Conservation (phyloP, 1,139 yeast genomes). For the Candida mesenterica region DNA sequence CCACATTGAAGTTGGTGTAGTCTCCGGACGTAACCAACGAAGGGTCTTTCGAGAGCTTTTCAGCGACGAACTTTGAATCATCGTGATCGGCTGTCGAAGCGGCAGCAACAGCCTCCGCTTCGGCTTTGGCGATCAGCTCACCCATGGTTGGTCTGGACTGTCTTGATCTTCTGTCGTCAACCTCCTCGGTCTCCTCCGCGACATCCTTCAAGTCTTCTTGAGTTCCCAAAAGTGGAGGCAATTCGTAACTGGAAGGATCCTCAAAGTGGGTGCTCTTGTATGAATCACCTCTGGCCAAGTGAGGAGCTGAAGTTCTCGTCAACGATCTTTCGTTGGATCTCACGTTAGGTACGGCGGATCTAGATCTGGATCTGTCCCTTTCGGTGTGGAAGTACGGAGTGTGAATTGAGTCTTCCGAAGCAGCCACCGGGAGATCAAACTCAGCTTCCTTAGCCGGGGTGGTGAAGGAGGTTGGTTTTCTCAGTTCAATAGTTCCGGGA, state of each 20-base stretch:
- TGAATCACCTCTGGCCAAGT: slow-evolving; percentile 66
- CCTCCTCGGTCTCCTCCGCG: slow-evolving; percentile 17
- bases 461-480: slow-evolving; percentile 2
- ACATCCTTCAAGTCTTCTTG: slow-evolving; percentile 3
- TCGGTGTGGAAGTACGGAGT: slow-evolving; percentile 48
- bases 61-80: slow-evolving; percentile 14
- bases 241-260: slow-evolving; percentile 43
- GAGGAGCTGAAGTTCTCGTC: slow-evolving; percentile 43
- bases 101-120: slow-evolving; percentile 23
- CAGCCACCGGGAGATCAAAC: slow-evolving; percentile 1
- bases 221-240: slow-evolving; percentile 39
- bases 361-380: slow-evolving; percentile 28
- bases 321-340: slow-evolving; percentile 15
- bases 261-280: slow-evolving; percentile 49
- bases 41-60: slow-evolving; percentile 33
- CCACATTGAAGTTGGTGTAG: slow-evolving; percentile 49
- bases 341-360: slow-evolving; percentile 11
- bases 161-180: slow-evolving; percentile 41
- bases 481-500: not conserved
- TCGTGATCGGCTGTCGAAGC: slow-evolving; percentile 2
- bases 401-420: slow-evolving; percentile 25
- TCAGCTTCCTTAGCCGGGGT: slow-evolving; percentile 9
- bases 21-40: slow-evolving; percentile 51
- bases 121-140: slow-evolving; percentile 49
- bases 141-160: slow-evolving; percentile 50